A percentile compares a stretch with the other conserved stretches of the same genome.
phyloP scores from a whole-genome alignment of 2,329 filamentous ascomycete genomes.

The Emericellopsis atlantica region DNA sequence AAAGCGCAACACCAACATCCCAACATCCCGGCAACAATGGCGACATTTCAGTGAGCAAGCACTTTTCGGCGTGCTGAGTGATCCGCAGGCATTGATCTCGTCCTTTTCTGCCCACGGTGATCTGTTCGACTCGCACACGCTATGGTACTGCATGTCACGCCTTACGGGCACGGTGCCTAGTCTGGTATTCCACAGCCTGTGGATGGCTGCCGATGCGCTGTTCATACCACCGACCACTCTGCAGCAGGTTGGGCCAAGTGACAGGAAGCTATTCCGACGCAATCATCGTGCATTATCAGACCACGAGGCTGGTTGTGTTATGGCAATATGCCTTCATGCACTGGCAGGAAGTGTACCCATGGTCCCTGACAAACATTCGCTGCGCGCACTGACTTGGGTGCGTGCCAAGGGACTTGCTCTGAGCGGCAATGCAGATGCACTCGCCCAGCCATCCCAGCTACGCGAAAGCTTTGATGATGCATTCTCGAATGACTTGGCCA shows the following conservation, averaged over 20 bases:
- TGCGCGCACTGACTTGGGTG: conserved; percentile 49
- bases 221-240: conserved; percentile 40
- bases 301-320: conserved; percentile 35
- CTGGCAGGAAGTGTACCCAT: conserved; percentile 45
- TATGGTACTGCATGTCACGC: conserved; percentile 51
- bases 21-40: conserved; percentile 22
- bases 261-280: not conserved
- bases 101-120: conserved; percentile 44
- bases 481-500: conserved; percentile 47
- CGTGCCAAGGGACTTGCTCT: conserved; percentile 34
- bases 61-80: conserved; percentile 49
- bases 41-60: conserved; percentile 50
- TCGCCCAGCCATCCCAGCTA: conserved; percentile 22
- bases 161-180: conserved; percentile 43
- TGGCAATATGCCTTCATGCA: conserved; percentile 51
- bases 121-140: conserved; percentile 45
- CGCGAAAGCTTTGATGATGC: conserved; percentile 44
- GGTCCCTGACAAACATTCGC: conserved; percentile 29
- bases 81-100: conserved; percentile 37
- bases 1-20: not conserved
- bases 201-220: conserved; percentile 45
- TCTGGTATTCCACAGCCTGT: conserved; percentile 51
- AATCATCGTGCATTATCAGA: conserved; percentile 22
- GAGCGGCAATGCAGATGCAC: not conserved
- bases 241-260: conserved; percentile 10